Percentiles rank a stretch among this genome's conserved stretches.
phyloP scores from a whole-genome alignment of 345 rosid genomes.

The Rhodamnia argentea region DNA sequence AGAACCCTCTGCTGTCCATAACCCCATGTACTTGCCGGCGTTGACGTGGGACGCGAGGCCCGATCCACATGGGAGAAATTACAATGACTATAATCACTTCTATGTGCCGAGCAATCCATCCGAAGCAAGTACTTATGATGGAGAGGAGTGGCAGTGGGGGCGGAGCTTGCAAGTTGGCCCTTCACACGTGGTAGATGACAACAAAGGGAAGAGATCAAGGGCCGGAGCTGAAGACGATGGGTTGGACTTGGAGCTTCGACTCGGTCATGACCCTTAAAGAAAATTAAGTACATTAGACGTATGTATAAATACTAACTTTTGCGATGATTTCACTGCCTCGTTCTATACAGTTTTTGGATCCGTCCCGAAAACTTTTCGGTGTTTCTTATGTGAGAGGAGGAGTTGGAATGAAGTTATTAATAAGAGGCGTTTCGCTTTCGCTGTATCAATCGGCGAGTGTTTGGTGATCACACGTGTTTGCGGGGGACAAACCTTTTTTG shows the following conservation, averaged over 20 bases:
- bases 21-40: neutral
- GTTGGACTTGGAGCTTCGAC: constrained; percentile 89
- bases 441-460: neutral
- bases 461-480: neutral
- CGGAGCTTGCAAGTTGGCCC: constrained; percentile 44
- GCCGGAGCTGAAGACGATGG: constrained; percentile 38
- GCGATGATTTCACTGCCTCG: neutral
- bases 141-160: constrained; percentile 26
- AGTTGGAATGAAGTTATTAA: neutral
- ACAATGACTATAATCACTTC: neutral
- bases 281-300: neutral
- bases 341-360: neutral
- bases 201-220: constrained; percentile 8
- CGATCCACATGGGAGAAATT: neutral
- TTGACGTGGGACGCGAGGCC: neutral
- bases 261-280: constrained; percentile 41
- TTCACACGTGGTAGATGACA: constrained; percentile 14
- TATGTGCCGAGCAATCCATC: neutral
- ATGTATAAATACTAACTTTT: neutral
- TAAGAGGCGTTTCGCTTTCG: neutral
- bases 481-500: neutral
- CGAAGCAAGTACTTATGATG: neutral
- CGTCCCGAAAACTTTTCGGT: neutral
- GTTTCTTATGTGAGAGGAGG: neutral
- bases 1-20: neutral